Evolutionary conservation across 2,329 filamentous ascomycete species (phyloP), one percentile per base, ranked within the genome.

Genomic region (Phialocephala subalpina): DNA sequence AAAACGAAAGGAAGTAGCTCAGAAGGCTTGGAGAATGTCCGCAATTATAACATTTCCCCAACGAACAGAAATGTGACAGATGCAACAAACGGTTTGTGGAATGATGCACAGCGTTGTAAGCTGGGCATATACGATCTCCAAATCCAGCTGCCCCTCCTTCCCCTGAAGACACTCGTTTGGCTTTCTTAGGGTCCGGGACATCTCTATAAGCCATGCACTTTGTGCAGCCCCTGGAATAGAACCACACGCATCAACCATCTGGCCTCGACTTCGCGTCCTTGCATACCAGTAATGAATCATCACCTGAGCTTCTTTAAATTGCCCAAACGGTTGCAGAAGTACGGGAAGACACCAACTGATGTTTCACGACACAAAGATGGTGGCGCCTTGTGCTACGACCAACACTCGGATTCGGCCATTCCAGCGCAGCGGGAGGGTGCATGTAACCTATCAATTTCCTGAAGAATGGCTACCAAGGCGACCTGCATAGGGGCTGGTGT

Each of bases 71-170:
- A 27, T 29, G 36, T 40, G 55, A 40, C 33, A 58, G 16, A 36
- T 58, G 29, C 55, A 29, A 53, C 49, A 53, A 53, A 53, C 49
- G 49, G 49, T 53, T 29, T 53, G 49, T 53, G 25, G 27, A 22
- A 33, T 14, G 49, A 16, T 53, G 49, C 25, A 53, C 49, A 53
- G 27, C 27, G 25, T 53, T 33, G 49, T 18, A 33, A 53, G 18
- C 20, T 49, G 20, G n/a, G 45, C 20, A 25, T 49, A 5, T 2
- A 33, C 25, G 25, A 29, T 22, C 5, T 16, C 14, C 7, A 5
- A 11, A 29, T 8, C 20, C 3, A 16, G 11, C n/a, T 49, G 12
- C 11, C 25, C 49, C 49, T 33, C 49, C 18, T 33, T 53, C 49
- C 9, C 27, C 25, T 53, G 14, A 16, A 18, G 11, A 18, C 2